These are phyloP conservation scores for Cladosporium sp. DNA, from an alignment of 2,329 filamentous ascomycete species.

Conservation along the genomic window DNA sequence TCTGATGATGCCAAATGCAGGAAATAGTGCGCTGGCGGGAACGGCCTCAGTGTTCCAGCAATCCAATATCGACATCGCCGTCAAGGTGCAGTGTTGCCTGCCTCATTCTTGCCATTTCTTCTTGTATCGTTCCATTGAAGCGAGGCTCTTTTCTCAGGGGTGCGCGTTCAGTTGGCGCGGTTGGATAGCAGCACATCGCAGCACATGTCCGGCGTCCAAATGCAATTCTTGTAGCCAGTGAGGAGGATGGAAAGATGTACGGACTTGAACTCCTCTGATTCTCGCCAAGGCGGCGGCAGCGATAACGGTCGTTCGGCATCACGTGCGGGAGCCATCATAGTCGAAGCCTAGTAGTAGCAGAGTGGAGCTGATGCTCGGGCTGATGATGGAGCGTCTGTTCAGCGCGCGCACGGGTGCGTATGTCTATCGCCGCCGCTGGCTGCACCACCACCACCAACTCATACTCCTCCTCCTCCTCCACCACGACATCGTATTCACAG, in stretches of 20 bases:
- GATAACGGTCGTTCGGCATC: neutral
- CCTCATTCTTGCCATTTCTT: neutral
- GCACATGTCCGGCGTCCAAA: neutral
- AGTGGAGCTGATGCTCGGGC: neutral
- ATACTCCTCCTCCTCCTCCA: neutral
- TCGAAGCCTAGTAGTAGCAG: neutral
- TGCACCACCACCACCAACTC: neutral
- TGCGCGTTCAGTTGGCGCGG: neutral
- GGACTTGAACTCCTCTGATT: neutral
- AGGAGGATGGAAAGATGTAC: neutral
- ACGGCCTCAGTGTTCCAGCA: too few species aligned
- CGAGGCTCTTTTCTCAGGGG: neutral
- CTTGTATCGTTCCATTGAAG: neutral
- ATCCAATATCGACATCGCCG: too few species aligned
- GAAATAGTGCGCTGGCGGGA: too few species aligned
- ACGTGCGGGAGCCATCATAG: neutral
- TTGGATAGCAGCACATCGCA: neutral
- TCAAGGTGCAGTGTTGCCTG: neutral
- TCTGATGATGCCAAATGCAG: too few species aligned
- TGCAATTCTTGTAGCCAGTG: neutral
- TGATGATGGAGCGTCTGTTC: neutral
- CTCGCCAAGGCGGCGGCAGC: neutral
- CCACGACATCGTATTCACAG: neutral
- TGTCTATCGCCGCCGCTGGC: neutral
- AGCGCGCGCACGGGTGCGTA: neutral